phyloP scores from a whole-genome alignment of 2,329 filamentous ascomycete genomes.

The Periconia macrospinosa region DNA sequence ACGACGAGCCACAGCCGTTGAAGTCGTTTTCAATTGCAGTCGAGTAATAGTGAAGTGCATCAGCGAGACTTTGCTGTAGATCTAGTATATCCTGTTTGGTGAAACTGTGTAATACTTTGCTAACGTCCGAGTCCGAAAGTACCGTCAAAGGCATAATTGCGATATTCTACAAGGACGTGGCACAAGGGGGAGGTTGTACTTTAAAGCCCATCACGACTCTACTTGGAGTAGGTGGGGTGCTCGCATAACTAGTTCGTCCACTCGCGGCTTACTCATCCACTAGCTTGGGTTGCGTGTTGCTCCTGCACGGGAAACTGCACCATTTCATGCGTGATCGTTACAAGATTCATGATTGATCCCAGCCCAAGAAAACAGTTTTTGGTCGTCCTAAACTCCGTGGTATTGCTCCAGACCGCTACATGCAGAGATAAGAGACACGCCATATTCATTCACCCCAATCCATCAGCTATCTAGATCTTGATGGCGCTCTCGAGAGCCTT shows the following conservation, averaged over 20 bases:
- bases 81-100: slow-evolving; percentile 58
- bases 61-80: slow-evolving; percentile 61
- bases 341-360: slow-evolving; percentile 38
- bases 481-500: slow-evolving; percentile 93
- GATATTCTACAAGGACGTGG: not conserved
- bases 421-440: slow-evolving; percentile 45
- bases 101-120: slow-evolving; percentile 57
- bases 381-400: slow-evolving; percentile 44
- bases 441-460: slow-evolving; percentile 34
- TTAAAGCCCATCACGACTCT: too few species aligned
- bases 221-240: slow-evolving; percentile 25
- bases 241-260: slow-evolving; percentile 3
- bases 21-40: slow-evolving; percentile 60
- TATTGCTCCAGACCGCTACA: slow-evolving; percentile 41
- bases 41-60: slow-evolving; percentile 67
- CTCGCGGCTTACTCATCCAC: slow-evolving; percentile 16
- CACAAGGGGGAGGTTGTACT: not conserved
- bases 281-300: not conserved
- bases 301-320: not conserved
- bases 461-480: slow-evolving; percentile 78
- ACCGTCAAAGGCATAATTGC: slow-evolving; percentile 61
- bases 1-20: slow-evolving; percentile 60
- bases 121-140: slow-evolving; percentile 60
- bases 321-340: slow-evolving; percentile 17
- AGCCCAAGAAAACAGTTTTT: slow-evolving; percentile 38